Evolutionary conservation across 495 filamentous ascomycete species (phyloP), one percentile per base, ranked within the genome.

Genomic region (Aspergillus incahuasiensis): DNA sequence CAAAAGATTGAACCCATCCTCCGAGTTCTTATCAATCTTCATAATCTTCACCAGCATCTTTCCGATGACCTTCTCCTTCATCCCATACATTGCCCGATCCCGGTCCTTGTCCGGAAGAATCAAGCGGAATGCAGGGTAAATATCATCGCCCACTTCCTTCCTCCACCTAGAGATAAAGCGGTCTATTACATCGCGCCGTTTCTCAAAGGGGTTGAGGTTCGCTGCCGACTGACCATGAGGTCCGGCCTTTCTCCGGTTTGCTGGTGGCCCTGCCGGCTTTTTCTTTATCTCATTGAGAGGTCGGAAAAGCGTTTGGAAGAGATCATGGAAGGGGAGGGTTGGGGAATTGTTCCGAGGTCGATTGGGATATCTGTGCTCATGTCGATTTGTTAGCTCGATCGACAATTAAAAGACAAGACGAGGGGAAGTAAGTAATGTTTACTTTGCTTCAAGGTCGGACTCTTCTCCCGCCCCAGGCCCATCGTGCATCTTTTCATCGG

Each of bases 101-200:
- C 92, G 81, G 64, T 98, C 94, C 64, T 95, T 95, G 61, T 92
- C 90, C 0, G 91, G 90, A n/a, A 96, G 74, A 61, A 97, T 95
- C 48, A 98, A 77, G 32, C 94, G 82, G 68, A 98, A 83, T 18
- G 91, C 92, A 2, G 95, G 95, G 70, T 95, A 96, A 58, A 97
- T 89, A 65, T 98, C 92, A 61, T 88, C 75, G 44, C 94, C 94
- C 19, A 95, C 91, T 43, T 95, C 86, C 47, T 82, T 81, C 32
- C 91, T 79, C 94, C 94, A 98, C 66, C 83, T 82, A 22, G 87
- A 82, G 61, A 98, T 90, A 74, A 95, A 98, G 22, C 86, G 80
- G 55, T 92, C 85, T 67, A 98, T 92, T 60, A 97, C 87, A 62
- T 84, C 82, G n/a, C 86, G 83, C 8, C 92, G 81, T 48, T 86